Base-by-base conservation (phyloP, 208 protist genomes). In the Hexamita inflata region DNA sequence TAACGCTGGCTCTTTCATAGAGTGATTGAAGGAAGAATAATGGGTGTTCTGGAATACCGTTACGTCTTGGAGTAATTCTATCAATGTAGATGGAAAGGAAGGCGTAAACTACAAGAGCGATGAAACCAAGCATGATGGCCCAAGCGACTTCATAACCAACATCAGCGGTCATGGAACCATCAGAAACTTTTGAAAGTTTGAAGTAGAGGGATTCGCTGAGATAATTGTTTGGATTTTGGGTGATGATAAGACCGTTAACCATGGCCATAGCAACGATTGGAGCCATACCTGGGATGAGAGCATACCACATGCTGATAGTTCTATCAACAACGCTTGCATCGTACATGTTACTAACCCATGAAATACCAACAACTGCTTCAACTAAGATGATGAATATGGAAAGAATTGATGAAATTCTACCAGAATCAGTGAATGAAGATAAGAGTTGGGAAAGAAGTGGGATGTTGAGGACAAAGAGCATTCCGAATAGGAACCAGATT, bases 61-160 rank as follows among this genome's bases (percentile, higher is more conserved):
- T 84, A 40, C 81, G 42, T 40, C 45, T 41, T 26, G 76, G 57
- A 24, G 82, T 34, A 11, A 86, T 57, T 30, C 77, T 76, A 39
- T 86, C 81, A 19, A 86, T 64, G 78, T 86, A 86, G 58, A 82
- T 77, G 34, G 75, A 35, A 28, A 86, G 30, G n/a, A 86, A 29
- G 4, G 32, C 1, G 59, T 78, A 86, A 0, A 86, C n/a, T 34
- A 84, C 29, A 11, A 82, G 57, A 64, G 83, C 82, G 1, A 86
- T 45, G 42, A 45, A n/a, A 45, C 11, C 7, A n/a, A 70, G 7
- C 9, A 70, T 32, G 4, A 70, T 19, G 9, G 11, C 15, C 4
- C 4, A 24, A 4, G 40, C 24, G 9, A 70, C 35, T 24, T n/a
- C 15, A n/a, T 40, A n/a, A 57, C 64, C 64, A n/a, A 45, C 64